Conservation (phyloP, 108 stramenopile species). For the Parietichytrium sp. region DNA sequence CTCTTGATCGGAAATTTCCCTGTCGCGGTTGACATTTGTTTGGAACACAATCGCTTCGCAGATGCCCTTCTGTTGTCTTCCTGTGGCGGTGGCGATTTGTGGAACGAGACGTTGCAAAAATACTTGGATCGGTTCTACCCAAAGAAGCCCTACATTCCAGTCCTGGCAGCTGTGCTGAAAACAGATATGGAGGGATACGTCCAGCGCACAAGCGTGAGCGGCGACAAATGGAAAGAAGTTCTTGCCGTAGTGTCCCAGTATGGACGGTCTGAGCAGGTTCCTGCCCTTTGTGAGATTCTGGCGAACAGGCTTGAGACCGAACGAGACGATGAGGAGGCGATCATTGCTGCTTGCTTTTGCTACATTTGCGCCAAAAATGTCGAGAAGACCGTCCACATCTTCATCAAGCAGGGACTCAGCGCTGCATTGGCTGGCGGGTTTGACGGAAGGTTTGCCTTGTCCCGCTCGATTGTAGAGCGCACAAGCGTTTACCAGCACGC, state of each 20-base stretch:
- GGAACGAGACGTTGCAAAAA: conserved; percentile 79
- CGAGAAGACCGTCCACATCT: conserved; percentile 67
- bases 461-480: conserved; percentile 81
- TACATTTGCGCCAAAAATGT: conserved; percentile 92
- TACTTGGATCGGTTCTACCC: conserved; percentile 75
- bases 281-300: conserved; percentile 77
- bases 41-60: conserved; percentile 77
- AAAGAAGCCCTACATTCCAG: conserved; percentile 74
- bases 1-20: conserved; percentile 91
- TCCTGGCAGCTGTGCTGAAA: conserved; percentile 82
- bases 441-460: conserved; percentile 68
- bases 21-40: conserved; percentile 91
- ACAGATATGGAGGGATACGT: conserved; percentile 68
- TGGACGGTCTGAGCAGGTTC: conserved; percentile 84
- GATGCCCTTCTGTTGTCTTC: conserved; percentile 89
- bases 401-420: conserved; percentile 74
- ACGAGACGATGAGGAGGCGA: conserved; percentile 63
- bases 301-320: conserved; percentile 76
- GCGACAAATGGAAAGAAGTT: conserved; percentile 82
- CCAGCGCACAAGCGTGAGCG: conserved; percentile 63
- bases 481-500: conserved; percentile 78
- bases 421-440: conserved; percentile 54
- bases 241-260: conserved; percentile 88
- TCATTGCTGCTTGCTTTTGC: conserved; percentile 74
- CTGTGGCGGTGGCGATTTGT: conserved; percentile 86